Evolutionary conservation across 78 protist genomes (phyloP).

Genomic region (Ministeria vibrans): DNA sequence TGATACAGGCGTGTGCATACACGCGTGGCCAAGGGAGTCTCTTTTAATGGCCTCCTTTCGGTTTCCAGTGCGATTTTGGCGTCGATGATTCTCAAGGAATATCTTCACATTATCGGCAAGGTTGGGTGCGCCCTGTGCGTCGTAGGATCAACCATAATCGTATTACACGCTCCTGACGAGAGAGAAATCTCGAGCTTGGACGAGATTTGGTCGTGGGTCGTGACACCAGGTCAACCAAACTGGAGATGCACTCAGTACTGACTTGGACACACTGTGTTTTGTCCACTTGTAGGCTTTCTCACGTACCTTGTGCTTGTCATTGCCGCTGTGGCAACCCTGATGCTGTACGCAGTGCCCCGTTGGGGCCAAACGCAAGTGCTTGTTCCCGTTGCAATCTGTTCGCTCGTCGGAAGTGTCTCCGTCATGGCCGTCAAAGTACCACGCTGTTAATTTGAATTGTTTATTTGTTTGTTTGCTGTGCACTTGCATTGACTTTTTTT

Average conservation of each 20-base stretch:
- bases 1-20: neutral
- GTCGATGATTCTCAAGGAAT: neutral
- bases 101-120: neutral
- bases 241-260: neutral
- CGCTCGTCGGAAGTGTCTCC: constrained; percentile 12
- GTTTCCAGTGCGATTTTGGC: neutral
- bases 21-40: neutral
- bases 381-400: constrained; percentile 7
- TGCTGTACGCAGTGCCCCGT: neutral
- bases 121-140: neutral
- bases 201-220: neutral
- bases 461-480: neutral
- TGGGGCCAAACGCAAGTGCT: neutral
- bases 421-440: neutral
- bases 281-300: neutral
- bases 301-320: neutral
- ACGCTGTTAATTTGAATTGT: neutral
- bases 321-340: neutral
- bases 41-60: neutral
- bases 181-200: neutral
- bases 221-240: neutral
- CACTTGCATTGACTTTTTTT: neutral
- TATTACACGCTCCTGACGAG: constrained; percentile 1
- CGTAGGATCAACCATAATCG: neutral
- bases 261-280: neutral